Percentiles rank a stretch among this genome's conserved stretches.
Conservation (phyloP, 345 rosid species). For the Linum trigynum region DNA sequence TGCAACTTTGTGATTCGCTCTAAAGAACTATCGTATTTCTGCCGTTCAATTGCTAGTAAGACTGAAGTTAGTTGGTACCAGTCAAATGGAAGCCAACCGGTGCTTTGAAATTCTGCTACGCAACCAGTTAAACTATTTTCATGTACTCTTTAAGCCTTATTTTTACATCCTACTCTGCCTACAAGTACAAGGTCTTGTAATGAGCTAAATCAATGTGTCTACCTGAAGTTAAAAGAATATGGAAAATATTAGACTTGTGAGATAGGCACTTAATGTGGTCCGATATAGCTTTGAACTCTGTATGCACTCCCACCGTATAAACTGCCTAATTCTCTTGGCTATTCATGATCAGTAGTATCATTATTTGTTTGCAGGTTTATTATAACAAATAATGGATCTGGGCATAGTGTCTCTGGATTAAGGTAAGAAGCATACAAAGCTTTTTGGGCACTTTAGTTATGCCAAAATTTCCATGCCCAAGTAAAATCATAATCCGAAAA, state of each 20-base stretch:
- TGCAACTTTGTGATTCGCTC: no score
- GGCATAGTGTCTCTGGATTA: constrained; percentile 59
- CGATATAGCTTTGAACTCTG: neutral
- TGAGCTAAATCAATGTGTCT: neutral
- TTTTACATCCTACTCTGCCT: neutral
- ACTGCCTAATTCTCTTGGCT: neutral
- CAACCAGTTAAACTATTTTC: no score
- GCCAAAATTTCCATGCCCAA: neutral
- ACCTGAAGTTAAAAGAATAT: neutral
- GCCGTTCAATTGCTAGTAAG: no score
- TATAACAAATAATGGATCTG: constrained; percentile 78
- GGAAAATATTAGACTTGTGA: neutral
- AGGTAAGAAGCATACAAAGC: constrained; percentile 37
- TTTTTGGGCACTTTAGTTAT: neutral
- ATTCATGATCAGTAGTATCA: neutral
- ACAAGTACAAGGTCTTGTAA: neutral
- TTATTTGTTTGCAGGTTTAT: constrained; percentile 52
- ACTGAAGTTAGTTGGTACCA: no score
- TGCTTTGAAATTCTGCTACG: no score
- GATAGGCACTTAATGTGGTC: neutral
- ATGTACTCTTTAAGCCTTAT: no score
- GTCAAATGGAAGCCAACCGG: no score
- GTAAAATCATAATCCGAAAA: neutral
- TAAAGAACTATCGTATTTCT: no score
- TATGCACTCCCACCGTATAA: neutral